A percentile compares a stretch with the other conserved stretches of the same genome.
Evolutionary conservation across 1,284 basidiomycete species (phyloP).

Genomic region (Rhodotorula sp.): DNA sequence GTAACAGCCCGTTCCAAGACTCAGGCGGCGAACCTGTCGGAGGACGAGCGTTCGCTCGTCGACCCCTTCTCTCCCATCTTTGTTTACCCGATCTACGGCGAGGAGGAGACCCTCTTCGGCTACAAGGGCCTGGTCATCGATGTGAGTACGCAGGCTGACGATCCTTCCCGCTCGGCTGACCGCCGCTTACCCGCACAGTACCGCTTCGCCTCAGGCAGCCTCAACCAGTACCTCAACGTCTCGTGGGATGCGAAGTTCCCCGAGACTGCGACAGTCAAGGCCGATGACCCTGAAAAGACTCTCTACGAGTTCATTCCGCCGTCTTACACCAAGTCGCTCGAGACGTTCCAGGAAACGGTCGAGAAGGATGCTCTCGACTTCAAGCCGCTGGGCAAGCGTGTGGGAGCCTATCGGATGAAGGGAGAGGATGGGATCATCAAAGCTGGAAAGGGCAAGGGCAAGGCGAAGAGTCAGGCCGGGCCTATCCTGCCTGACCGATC

Average conservation of each 20-base stretch:
- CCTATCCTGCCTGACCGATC: constrained; percentile 25
- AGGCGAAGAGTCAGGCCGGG: constrained; percentile 42
- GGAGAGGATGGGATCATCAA: constrained; percentile 43
- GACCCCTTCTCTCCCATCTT: constrained; percentile 44
- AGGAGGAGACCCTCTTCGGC: constrained; percentile 94
- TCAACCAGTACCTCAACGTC: constrained; percentile 72
- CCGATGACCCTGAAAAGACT: constrained; percentile 81
- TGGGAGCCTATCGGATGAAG: constrained; percentile 69
- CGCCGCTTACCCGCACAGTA: constrained; percentile 54
- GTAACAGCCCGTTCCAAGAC: constrained; percentile 24
- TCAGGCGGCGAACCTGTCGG: background rate
- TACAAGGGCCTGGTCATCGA: constrained; percentile 79
- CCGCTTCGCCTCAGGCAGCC: constrained; percentile 79
- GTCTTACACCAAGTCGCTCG: constrained; percentile 66
- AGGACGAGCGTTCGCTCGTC: constrained; percentile 34
- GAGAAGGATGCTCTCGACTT: constrained; percentile 72
- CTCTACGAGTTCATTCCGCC: constrained; percentile 75
- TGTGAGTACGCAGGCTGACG: constrained; percentile 55
- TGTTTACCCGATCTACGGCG: constrained; percentile 70
- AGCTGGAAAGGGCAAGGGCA: constrained; percentile 55
- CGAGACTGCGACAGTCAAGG: constrained; percentile 62
- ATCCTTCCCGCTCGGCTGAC: background rate
- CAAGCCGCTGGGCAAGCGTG: constrained; percentile 69
- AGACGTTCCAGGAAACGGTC: constrained; percentile 64
- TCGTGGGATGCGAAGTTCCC: constrained; percentile 65